A percentile compares a stretch with the other conserved stretches of the same genome.
These are phyloP conservation scores for Stenocarpella maydis DNA, from an alignment of 2,329 filamentous ascomycete genomes.

Conservation along the genomic window DNA sequence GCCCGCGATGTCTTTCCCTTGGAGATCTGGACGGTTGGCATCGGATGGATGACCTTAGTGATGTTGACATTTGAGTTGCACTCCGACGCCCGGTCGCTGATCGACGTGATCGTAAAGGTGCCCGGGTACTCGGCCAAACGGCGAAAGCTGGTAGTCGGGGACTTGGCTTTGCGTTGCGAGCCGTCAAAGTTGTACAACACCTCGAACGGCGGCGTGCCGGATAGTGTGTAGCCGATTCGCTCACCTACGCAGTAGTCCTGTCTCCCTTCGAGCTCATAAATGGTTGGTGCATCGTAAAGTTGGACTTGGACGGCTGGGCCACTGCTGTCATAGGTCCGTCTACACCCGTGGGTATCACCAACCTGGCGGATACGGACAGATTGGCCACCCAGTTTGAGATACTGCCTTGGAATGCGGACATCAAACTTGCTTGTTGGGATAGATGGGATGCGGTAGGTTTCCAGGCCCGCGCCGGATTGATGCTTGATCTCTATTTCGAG, in stretches of 20 bases:
- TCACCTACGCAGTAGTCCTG: constrained; percentile 96
- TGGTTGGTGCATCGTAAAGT: constrained; percentile 91
- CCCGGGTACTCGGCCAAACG: constrained; percentile 93
- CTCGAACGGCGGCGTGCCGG: constrained; percentile 90
- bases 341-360: constrained; percentile 86
- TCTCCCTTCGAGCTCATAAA: constrained; percentile 85
- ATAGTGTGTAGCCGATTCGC: constrained; percentile 89
- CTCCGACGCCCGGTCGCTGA: constrained; percentile 87
- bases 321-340: constrained; percentile 75
- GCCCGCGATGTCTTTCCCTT: constrained; percentile 82
- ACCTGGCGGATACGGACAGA: constrained; percentile 90
- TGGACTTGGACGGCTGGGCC: constrained; percentile 86
- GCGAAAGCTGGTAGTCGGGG: constrained; percentile 83
- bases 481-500: constrained; percentile 95
- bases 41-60: constrained; percentile 84
- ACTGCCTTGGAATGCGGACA: constrained; percentile 83
- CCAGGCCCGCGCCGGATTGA: constrained; percentile 79
- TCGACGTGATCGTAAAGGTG: constrained; percentile 83
- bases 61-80: constrained; percentile 84
- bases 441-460: constrained; percentile 82
- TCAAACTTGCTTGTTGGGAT: constrained; percentile 79
- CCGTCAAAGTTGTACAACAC: constrained; percentile 91
- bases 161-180: constrained; percentile 78
- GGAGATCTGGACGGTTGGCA: constrained; percentile 90
- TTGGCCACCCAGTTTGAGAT: constrained; percentile 88